Evolutionary conservation across 2,329 filamentous ascomycete species (phyloP), one percentile per base, ranked within the genome.

Genomic region (Alternaria atra): DNA sequence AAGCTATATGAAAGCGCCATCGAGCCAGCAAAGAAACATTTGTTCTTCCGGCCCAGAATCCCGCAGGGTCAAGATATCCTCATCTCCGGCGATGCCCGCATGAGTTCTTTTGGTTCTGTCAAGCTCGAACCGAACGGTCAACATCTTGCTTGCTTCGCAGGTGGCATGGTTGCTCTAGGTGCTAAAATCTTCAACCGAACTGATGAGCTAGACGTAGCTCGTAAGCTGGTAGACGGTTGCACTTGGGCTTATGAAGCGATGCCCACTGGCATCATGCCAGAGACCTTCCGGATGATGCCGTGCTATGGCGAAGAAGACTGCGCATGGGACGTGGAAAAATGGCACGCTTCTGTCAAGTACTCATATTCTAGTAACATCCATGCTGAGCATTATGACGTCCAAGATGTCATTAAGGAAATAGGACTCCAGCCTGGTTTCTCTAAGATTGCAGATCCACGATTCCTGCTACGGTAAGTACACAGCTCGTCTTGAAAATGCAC

Each of bases 31-130:
- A 90, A 91, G 66, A 84, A 92, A 65, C 85, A 91, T 76, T 84
- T 97, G 9, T 86, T 97, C 58, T 97, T 88, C 79, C 86, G 90
- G 5, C 93, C 93, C 0, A 90, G 95, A 87, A 85, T 88, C 20
- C 85, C 88, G 6, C 82, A 85, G 6, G 82, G 86, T 54, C 86
- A 86, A 52, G 87, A 94, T 61, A 86, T 95, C n/a, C 84, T 95
- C 7, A 88, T 95, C 62, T 87, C 91, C 0, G 90, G 90, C 25
- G 88, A 88, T 6, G 73, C 72, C 5, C 65, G 75, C 1, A 72
- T 72, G 3, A 81, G 74, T 47, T 83, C 85, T 9, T 75, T 70
- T 1, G 83, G 83, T 13, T 77, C 82, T 3, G 60, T 79, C 52
- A 77, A 73, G 7, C 73, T 82, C 12, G 76, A 80, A 13, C 72